phyloP scores from a whole-genome alignment of 805 yeast species.

The Barnettozyma siamensis region DNA sequence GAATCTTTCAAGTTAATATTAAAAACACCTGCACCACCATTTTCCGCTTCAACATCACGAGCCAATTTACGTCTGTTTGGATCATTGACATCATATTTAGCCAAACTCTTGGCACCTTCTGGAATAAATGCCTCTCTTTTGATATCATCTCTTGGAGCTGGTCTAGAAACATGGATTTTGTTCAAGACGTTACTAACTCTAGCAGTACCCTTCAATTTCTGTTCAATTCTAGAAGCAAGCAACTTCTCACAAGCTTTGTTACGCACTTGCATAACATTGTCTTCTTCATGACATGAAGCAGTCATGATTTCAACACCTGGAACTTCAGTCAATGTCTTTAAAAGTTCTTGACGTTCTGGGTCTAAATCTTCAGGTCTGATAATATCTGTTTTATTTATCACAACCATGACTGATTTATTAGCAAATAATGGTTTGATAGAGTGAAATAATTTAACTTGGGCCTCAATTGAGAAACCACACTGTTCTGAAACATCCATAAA shows the following conservation, averaged over 20 bases:
- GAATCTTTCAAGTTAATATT: constrained; percentile 90
- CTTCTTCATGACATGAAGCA: constrained; percentile 90
- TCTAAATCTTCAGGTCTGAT: constrained; percentile 79
- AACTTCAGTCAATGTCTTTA: constrained; percentile 56
- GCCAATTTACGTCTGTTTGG: constrained; percentile 79
- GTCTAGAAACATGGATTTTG: constrained; percentile 92
- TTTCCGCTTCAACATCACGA: constrained; percentile 84
- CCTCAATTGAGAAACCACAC: constrained; percentile 97
- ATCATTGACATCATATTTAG: constrained; percentile 71
- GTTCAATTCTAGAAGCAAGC: constrained; percentile 92
- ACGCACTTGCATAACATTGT: constrained; percentile 91
- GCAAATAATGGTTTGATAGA: constrained; percentile 96
- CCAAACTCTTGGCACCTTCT: constrained; percentile 53
- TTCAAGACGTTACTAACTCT: constrained; percentile 85
- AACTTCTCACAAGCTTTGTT: constrained; percentile 97
- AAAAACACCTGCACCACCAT: constrained; percentile 99
- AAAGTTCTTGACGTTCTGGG: constrained; percentile 63
- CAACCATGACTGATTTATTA: constrained; percentile 93
- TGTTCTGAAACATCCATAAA: constrained; percentile 99
- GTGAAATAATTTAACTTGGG: constrained; percentile 94
- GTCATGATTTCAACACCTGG: constrained; percentile 90
- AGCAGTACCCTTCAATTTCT: constrained; percentile 88
- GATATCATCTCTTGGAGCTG: constrained; percentile 81
- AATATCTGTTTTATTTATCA: constrained; percentile 92
- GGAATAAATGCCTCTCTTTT: constrained; percentile 80